Base-by-base conservation (phyloP, 805 yeast genomes). In the Saturnispora hagleri region DNA sequence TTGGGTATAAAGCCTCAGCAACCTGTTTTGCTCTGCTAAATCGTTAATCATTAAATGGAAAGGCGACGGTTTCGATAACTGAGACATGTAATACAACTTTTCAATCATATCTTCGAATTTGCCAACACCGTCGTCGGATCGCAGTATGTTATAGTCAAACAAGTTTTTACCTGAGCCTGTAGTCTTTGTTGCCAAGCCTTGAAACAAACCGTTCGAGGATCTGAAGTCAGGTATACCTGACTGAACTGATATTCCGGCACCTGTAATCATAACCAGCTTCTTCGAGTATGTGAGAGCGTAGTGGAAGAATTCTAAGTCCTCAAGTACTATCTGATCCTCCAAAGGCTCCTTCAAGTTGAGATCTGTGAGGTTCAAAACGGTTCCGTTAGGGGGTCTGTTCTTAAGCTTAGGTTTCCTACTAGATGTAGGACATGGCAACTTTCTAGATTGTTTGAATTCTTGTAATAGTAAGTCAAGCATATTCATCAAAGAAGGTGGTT, bases 171-270 rank as follows among this genome's bases (percentile, higher is more conserved):
- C 78, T 20, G 75, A 73, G 9, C 75, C 73, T 42, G 69, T 68
- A 12, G 74, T 62, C 44, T 65, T 64, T 1, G 65, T 51, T 8
- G 73, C 63, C 40, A 80, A 65, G 13, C 79, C 77, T 51, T 79
- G 77, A 62, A 89, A 87, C 46, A 89, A 73, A 1, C 96, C 96
- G 54, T 81, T 71, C 1, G 88, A 77, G 7, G 95, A 85, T 62
- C 97, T 70, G 62, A 89, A 69, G 58, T 69, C 73, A 3, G 96
- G 96, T 40, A 89, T 89, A 4, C 97, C 97, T 1, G 95, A 88
- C 28, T 86, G 84, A 50, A 90, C 93, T 12, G 96, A 87, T 18
- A 87, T 79, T 3, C 97, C 97, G 17, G 97, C 97, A 10, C 97
- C 97, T 1, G 90, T 79, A 28, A 89, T 74, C 28, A 84, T 77